Base-by-base conservation (phyloP, 164 flowering plant species). In the Liquidambar formosana region DNA sequence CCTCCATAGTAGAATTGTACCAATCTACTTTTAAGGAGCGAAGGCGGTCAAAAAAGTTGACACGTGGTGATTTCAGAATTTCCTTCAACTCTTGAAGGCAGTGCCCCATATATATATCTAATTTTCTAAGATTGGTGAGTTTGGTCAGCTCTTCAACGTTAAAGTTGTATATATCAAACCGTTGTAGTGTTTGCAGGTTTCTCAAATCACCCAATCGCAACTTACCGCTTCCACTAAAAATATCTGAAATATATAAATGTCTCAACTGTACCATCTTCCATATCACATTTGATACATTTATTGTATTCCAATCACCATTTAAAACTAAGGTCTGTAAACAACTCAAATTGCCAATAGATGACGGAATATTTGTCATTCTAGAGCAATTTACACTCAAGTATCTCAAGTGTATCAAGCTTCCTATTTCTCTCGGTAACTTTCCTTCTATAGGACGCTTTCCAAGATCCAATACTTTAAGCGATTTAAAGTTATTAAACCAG, bases 201-300 rank as follows among this genome's bases (percentile, higher is more conserved):
- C 13, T 69, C 58, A 78, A 56, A 28, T 19, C 63, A 6, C 22
- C 78, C 1, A 75, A 18, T 44, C 26, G 16, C 65, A 71, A 19
- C 52, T 28, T 26, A 4, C 21, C 26, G n/a, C 45, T 19, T 18
- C 3, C 10, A 0, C 1, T 27, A 18, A 18, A 15, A 13, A 12
- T 15, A 13, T 33, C 0, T 0, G 66, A 57, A 33, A 58, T 45
- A 26, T 9, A 47, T 0, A 82, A 13, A 57, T 75, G 66, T 19
- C 79, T 63, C 26, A 79, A 8, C 13, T 52, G 45, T 22, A 54
- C 9, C 77, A 82, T 28, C 46, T 52, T 75, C 73, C 66, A 70
- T 43, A 79, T 61, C 0, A 33, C 65, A 18, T 73, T 19, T 0
- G 71, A 74, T 8, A 69, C 21, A 3, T 15, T 3, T 15, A 19